phyloP scores from a whole-genome alignment of 2,329 filamentous ascomycete species.

The Diaporthe nobilis region DNA sequence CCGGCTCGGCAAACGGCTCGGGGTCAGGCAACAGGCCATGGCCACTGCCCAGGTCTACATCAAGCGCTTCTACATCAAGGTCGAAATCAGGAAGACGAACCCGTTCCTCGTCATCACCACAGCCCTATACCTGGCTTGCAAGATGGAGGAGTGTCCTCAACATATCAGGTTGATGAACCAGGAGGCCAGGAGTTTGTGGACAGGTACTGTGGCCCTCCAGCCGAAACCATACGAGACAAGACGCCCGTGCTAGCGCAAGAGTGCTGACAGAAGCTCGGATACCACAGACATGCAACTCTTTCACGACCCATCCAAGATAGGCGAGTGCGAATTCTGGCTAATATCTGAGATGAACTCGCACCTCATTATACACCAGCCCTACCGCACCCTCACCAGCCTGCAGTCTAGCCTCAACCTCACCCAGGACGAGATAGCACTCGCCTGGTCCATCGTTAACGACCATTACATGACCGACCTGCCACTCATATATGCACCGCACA shows the following conservation, averaged over 20 bases:
- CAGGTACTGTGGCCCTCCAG: conserved; percentile 60
- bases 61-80: conserved; percentile 91
- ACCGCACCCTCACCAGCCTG: conserved; percentile 82
- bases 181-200: conserved; percentile 89
- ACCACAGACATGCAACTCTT: conserved; percentile 47
- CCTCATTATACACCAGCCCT: conserved; percentile 91
- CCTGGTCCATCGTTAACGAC: conserved; percentile 90
- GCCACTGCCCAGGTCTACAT: conserved; percentile 96
- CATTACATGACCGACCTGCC: conserved; percentile 94
- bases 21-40: conserved; percentile 89
- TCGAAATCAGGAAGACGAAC: conserved; percentile 93
- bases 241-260: background rate
- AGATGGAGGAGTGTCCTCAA: conserved; percentile 97
- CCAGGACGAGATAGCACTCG: conserved; percentile 83
- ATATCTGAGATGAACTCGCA: conserved; percentile 94
- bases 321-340: conserved; percentile 93
- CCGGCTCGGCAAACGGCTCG: conserved; percentile 87
- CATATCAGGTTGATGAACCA: conserved; percentile 92
- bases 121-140: conserved; percentile 93
- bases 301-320: conserved; percentile 85
- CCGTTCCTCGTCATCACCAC: conserved; percentile 95
- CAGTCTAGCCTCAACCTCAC: conserved; percentile 78
- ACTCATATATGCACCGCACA: conserved; percentile 86
- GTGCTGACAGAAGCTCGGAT: conserved; percentile 24
- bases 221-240: background rate